Evolutionary conservation across 805 yeast species (phyloP).

Genomic region (Lipomyces japonicus): DNA sequence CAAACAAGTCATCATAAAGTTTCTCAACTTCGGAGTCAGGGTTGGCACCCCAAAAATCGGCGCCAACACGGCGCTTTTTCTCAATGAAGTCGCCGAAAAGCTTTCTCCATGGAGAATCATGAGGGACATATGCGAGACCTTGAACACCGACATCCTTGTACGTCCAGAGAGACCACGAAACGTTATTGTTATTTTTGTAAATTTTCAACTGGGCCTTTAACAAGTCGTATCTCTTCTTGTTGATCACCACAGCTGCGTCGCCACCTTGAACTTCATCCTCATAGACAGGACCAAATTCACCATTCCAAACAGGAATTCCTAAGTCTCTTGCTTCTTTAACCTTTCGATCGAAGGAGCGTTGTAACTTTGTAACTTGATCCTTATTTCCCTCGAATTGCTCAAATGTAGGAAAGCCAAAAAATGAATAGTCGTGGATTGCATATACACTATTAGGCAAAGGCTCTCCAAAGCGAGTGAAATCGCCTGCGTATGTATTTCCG

Average conservation of each 20-base stretch:
- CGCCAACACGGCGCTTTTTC: constrained; percentile 46
- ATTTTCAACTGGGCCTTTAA: constrained; percentile 47
- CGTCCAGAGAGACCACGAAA: constrained; percentile 50
- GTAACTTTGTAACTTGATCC: constrained; percentile 40
- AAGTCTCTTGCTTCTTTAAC: constrained; percentile 42
- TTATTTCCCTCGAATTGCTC: constrained; percentile 39
- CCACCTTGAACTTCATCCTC: constrained; percentile 46
- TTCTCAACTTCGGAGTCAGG: constrained; percentile 44
- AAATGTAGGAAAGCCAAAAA: constrained; percentile 46
- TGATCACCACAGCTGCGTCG: constrained; percentile 38
- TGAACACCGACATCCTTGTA: constrained; percentile 54
- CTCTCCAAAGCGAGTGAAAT: constrained; percentile 47
- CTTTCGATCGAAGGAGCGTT: constrained; percentile 43
- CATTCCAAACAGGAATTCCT: constrained; percentile 52
- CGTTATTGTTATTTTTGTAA: constrained; percentile 39
- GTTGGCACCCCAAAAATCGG: constrained; percentile 51
- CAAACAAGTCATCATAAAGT: constrained; percentile 39
- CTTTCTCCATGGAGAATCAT: constrained; percentile 44
- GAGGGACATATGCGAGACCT: constrained; percentile 48
- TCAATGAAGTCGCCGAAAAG: constrained; percentile 44
- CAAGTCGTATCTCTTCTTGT: constrained; percentile 43
- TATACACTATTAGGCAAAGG: constrained; percentile 46
- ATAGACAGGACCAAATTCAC: constrained; percentile 52
- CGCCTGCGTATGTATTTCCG: constrained; percentile 52
- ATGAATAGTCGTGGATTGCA: constrained; percentile 49